Evolutionary conservation across 805 yeast genomes (phyloP), one percentile per base, ranked within the genome.

Genomic region (Ogataea chonburiensis): DNA sequence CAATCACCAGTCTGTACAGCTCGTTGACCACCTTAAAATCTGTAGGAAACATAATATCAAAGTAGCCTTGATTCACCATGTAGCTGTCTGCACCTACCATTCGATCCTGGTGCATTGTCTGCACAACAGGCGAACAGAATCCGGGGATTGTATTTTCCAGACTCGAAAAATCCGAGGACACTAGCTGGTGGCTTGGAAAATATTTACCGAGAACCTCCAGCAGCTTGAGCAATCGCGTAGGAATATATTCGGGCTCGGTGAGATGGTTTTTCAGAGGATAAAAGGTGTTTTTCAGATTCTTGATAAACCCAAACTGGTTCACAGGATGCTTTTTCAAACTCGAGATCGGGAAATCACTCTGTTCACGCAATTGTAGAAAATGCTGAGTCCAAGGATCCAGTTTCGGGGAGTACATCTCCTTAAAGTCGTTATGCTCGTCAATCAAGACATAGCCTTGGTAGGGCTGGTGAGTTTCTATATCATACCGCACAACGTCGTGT

Each of bases 1-100:
- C 87, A 14, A 80, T 73, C 11, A 84, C 73, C 43, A 73, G 73
- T 12, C 67, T 64, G 53, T 86, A 87, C 41, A 86, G 43, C 31
- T 79, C 81, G 25, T 74, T 67, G 4, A 79, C 76, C 7, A 78
- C 63, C 6, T 63, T 61, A 57, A 86, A 87, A 52, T 86, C 83
- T 0, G 95, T 86, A 7, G 94, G 86, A 53, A 86, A 86, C 81
- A 85, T 77, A 33, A 86, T 86, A 58, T 86, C 95, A 55, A 85
- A 86, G 52, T 72, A 82, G 0, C 95, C 96, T 55, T 85, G 95
- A 24, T 81, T 71, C n/a, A 75, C 81, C 89, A 86, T 80, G 56
- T 79, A 86, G 0, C 89, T 78, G 24, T 78, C 70, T 0, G 81
- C 75, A 14, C 84, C 79, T 4, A 85, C 71, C 80, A 83, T 81